Evolutionary conservation across 345 rosid genomes (phyloP), one percentile per base, ranked within the genome.

Genomic region (Citrus hindsii): DNA sequence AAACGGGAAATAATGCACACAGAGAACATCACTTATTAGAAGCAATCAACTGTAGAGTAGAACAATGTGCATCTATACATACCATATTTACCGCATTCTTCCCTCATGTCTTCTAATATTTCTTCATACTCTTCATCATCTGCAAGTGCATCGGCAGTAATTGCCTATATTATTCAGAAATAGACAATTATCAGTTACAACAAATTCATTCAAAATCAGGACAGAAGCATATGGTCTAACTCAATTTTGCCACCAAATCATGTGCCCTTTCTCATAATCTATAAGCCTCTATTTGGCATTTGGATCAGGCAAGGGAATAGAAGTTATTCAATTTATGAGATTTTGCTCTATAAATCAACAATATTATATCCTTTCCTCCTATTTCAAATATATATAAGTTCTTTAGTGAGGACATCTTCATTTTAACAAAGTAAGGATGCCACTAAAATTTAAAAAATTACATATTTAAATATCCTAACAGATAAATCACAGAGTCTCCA

Each of bases 1-100:
- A 67, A 53, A 27, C 10, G 3, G 24, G 37, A 55, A 16, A 56
- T 67, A 21, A 37, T 12, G 4, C 53, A 13, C 27, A 55, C 21
- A 67, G 25, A 67, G 18, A 56, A 33, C 62, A 76, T 67, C 61
- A 76, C 53, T 33, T 25, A 63, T 35, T 35, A 53, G 56, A 37
- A 75, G 61, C 27, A 64, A 46, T 1, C 8, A 38, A 21, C 27
- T 19, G 59, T 40, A 27, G 10, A 42, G 67, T 12, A 48, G 40
- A 22, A 63, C 19, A 46, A 53, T 12, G 21, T 10, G 25, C 9
- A 35, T 24, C 60, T 24, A 7, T 6, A 4, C 77, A 59, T 76
- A 82, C 85, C 85, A 79, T 79, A 82, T 82, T 82, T 82, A 66
- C 85, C 53, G 73, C 82, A 76, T 66, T 82, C 85, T 24, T 76